A percentile compares a stretch with the other conserved stretches of the same genome.
Evolutionary conservation across 306 rosid species (phyloP).

Genomic region (Gleditsia sinensis): DNA sequence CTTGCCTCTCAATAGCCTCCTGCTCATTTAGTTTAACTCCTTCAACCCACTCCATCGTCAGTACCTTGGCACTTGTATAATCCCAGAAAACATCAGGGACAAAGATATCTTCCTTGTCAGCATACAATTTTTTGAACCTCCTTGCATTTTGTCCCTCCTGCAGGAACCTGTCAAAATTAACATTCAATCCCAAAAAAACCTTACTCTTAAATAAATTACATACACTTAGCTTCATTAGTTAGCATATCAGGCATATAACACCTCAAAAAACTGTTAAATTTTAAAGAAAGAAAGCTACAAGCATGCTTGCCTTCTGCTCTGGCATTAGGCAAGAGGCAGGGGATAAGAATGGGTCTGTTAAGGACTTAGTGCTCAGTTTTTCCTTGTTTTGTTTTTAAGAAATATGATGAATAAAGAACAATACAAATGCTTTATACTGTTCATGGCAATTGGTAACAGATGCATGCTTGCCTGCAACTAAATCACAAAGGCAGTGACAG

Average conservation of each 20-base stretch:
- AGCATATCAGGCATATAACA: not conserved
- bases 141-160: slow-evolving; percentile 97
- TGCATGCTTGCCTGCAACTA: not conserved
- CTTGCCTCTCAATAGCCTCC: slow-evolving; percentile 86
- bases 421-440: not conserved
- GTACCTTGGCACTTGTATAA: slow-evolving; percentile 77
- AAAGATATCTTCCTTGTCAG: slow-evolving; percentile 79
- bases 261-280: not conserved
- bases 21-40: slow-evolving; percentile 91
- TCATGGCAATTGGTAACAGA: not conserved
- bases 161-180: slow-evolving; percentile 80
- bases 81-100: slow-evolving; percentile 96
- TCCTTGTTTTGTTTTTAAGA: not conserved
- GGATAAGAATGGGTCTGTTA: not conserved
- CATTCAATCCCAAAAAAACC: slow-evolving; percentile 60
- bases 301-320: not conserved
- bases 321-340: not conserved
- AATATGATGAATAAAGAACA: not conserved
- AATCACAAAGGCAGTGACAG: not conserved
- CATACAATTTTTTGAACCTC: slow-evolving; percentile 83
- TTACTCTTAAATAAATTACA: slow-evolving; percentile 28
- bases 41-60: slow-evolving; percentile 92
- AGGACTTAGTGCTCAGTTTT: not conserved
- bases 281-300: not conserved
- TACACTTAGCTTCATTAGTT: not conserved